Evolutionary conservation across 148 eudicot genomes (phyloP).

Genomic region (Heliosperma pusillum): DNA sequence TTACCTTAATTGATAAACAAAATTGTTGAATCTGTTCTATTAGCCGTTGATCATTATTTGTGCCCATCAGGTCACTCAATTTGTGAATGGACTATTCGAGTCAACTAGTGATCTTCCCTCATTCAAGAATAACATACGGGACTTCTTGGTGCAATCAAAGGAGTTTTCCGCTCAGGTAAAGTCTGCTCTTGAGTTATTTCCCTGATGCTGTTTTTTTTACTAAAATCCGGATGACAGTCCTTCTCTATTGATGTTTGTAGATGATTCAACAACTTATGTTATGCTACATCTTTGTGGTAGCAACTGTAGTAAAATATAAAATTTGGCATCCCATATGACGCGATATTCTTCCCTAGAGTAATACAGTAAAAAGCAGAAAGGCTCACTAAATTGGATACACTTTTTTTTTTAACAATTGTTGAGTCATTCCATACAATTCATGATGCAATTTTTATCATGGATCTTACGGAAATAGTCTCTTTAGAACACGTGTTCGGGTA

Average conservation of each 20-base stretch:
- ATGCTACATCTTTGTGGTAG: not conserved
- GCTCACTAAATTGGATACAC: not conserved
- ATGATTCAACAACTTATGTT: not conserved
- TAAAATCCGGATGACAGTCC: not conserved
- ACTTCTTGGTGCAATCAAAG: conserved; percentile 94
- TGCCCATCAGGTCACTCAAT: conserved; percentile 70
- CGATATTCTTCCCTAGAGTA: no score
- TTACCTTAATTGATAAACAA: not conserved
- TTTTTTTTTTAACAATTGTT: not conserved
- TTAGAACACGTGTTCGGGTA: no score
- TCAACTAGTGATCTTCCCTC: conserved; percentile 70
- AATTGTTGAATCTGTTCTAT: not conserved
- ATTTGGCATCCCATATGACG: no score
- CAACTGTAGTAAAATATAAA: not conserved
- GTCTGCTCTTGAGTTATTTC: not conserved
- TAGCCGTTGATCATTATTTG: not conserved
- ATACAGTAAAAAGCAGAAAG: not conserved
- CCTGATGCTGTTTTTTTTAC: conserved; percentile 1
- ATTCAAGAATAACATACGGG: conserved; percentile 90
- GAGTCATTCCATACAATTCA: no score
- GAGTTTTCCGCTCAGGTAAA: conserved; percentile 96
- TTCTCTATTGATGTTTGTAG: not conserved
- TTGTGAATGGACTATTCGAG: conserved; percentile 80
- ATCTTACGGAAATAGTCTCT: no score
- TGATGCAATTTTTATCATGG: no score